Conservation (phyloP, 1,284 basidiomycete species). For the Schizophyllum amplum region DNA sequence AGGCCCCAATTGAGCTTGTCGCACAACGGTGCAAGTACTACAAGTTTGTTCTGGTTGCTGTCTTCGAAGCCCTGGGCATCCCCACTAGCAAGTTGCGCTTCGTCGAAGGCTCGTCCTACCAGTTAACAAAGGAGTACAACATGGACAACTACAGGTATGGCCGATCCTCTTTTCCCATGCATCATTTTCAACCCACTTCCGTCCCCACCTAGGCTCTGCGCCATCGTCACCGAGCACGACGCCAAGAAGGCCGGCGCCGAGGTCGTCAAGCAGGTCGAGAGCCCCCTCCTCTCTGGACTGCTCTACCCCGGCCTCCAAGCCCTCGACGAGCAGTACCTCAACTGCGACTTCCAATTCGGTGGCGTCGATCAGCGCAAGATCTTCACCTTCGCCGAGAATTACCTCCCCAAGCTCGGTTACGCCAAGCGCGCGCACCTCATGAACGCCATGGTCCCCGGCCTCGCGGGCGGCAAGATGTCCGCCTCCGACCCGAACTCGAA, state of each 20-base stretch:
- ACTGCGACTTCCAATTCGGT: slow-evolving; percentile 96
- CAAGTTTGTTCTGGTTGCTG: slow-evolving; percentile 70
- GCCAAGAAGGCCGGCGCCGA: slow-evolving; percentile 99
- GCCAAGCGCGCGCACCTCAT: slow-evolving; percentile 94
- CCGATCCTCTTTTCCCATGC: too few species aligned
- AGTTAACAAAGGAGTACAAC: slow-evolving; percentile 88
- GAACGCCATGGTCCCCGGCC: slow-evolving; percentile 97
- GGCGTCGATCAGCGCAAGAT: slow-evolving; percentile 99
- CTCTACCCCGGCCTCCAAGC: slow-evolving; percentile 97
- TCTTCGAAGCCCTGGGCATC: slow-evolving; percentile 87
- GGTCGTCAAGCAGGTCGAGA: slow-evolving; percentile 97
- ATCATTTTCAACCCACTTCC: too few species aligned
- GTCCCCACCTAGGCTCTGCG: slow-evolving; percentile 42
- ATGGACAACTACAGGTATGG: slow-evolving; percentile 87
- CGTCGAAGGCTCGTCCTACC: slow-evolving; percentile 88
- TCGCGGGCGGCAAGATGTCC: slow-evolving; percentile 98
- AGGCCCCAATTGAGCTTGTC: slow-evolving; percentile 94
- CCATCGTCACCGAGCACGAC: slow-evolving; percentile 91
- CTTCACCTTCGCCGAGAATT: slow-evolving; percentile 95
- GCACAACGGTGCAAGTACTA: slow-evolving; percentile 90
- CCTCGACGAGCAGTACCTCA: slow-evolving; percentile 95
- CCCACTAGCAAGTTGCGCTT: slow-evolving; percentile 82
- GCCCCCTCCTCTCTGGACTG: slow-evolving; percentile 83
- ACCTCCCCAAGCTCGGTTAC: slow-evolving; percentile 92
- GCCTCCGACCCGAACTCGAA: slow-evolving; percentile 95